These are phyloP conservation scores for Cytospora mali DNA, from an alignment of 2,329 filamentous ascomycete species.

Conservation along the genomic window DNA sequence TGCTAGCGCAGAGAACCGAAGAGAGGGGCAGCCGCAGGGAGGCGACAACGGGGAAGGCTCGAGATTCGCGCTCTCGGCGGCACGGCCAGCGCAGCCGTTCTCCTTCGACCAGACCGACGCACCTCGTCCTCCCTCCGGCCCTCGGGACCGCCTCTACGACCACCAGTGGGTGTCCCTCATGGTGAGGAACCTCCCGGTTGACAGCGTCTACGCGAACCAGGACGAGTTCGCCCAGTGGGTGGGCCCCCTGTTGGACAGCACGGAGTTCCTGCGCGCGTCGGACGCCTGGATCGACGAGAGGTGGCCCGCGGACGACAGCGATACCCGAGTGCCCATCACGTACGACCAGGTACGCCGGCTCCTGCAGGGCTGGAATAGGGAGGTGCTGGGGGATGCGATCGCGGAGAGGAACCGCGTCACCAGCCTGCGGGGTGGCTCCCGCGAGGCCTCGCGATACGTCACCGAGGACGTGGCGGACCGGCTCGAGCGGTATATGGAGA, in stretches of 20 bases:
- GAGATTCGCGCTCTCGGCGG: not conserved
- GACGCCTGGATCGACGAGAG: not conserved
- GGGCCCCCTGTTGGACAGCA: not conserved
- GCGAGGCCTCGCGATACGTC: not conserved
- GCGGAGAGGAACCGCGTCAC: not conserved
- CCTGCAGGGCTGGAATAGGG: not conserved
- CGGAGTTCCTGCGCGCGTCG: not conserved
- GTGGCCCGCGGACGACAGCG: not conserved
- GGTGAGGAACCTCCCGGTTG: not conserved
- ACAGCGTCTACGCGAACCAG: not conserved
- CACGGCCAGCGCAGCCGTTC: not conserved
- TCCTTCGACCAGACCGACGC: not conserved
- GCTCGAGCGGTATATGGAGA: not conserved
- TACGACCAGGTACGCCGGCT: not conserved
- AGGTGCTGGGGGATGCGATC: not conserved
- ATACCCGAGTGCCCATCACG: not conserved
- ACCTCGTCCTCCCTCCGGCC: not conserved
- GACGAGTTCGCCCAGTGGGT: not conserved
- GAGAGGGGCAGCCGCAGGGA: too few species aligned
- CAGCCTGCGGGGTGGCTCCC: not conserved
- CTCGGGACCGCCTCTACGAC: not conserved
- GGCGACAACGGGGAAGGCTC: not conserved
- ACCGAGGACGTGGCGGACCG: not conserved
- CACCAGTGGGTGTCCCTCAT: not conserved
- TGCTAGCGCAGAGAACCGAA: not conserved